Base-by-base conservation (phyloP, 495 filamentous ascomycete genomes). In the Trichoderma gamsii region DNA sequence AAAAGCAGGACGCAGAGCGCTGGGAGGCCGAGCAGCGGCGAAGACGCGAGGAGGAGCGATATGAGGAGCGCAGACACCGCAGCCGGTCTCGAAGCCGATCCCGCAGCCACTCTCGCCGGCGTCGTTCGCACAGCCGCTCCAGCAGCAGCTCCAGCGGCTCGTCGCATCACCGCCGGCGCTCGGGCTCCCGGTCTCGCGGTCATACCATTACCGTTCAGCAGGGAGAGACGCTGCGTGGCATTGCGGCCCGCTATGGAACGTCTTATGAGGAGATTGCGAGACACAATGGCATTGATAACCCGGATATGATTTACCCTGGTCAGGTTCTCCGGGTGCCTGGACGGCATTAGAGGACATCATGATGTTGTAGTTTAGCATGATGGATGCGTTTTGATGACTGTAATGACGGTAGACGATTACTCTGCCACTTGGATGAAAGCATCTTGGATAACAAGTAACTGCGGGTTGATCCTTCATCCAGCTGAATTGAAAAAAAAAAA, bases 231-330 rank as follows among this genome's bases (percentile, higher is more conserved):
- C 70, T 79, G n/a, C 70, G 73, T 18, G 69, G 67, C 15, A 79
- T 79, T 32, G 75, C 73, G 9, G 51, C 52, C 35, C 71, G 67
- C 4, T 70, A 71, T 41, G 70, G 71, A 51, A 63, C 63, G 63
- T 67, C 61, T 52, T 77, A 71, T 51, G 72, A 78, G 64, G 76
- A 76, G 15, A 71, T 79, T 32, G 77, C 73, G 7, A 61, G 72
- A 25, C 67, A 59, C 7, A 79, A 79, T 49, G 64, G 67, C 67
- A 74, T 79, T 35, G 15, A 64, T 29, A 76, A 79, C 67, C 76
- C 77, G 16, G 77, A 79, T 64, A 66, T 75, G 70, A 79, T 79
- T 65, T 75, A 76, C 67, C 77, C 77, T 13, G 77, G 77, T 16
- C 76, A 77, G 71, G 67, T 66, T 1, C 71, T 78, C 21, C 69